phyloP scores from a whole-genome alignment of 805 yeast genomes.

The Metschnikowia aberdeeniae region DNA sequence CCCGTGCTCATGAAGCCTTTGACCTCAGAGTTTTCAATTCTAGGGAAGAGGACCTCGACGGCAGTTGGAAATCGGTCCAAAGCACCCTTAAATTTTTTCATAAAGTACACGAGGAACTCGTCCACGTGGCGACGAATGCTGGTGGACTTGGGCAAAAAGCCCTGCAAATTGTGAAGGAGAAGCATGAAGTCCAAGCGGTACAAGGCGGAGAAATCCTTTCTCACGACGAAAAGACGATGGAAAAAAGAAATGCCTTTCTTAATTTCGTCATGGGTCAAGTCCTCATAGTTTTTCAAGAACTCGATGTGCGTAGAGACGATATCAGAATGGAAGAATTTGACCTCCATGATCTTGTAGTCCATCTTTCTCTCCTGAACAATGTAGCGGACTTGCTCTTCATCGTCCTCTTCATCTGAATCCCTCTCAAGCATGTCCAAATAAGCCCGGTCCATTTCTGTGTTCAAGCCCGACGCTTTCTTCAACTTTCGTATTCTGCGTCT shows the following conservation, averaged over 20 bases:
- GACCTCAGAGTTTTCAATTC: conserved; percentile 44
- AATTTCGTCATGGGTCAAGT: conserved; percentile 56
- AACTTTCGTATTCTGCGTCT: conserved; percentile 36
- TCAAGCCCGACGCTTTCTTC: conserved; percentile 20
- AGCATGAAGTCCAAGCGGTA: conserved; percentile 73
- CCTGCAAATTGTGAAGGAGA: conserved; percentile 45
- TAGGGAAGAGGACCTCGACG: conserved; percentile 67
- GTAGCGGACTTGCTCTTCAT: conserved; percentile 28
- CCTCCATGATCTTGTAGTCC: conserved; percentile 38
- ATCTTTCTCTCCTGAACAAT: conserved; percentile 45
- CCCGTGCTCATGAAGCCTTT: conserved; percentile 59
- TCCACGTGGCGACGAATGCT: conserved; percentile 56
- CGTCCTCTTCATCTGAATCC: conserved; percentile 26
- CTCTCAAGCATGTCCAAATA: conserved; percentile 17
- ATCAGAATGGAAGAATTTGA: conserved; percentile 51
- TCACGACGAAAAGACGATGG: conserved; percentile 59
- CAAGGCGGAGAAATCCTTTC: conserved; percentile 55
- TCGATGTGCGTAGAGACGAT: conserved; percentile 64
- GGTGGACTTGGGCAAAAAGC: conserved; percentile 45
- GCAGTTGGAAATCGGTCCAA: conserved; percentile 48
- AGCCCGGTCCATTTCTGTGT: conserved; percentile 16
- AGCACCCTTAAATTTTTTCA: conserved; percentile 53
- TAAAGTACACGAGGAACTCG: conserved; percentile 60
- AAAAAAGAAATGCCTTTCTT: conserved; percentile 65
- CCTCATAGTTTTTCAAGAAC: conserved; percentile 56